These are phyloP conservation scores for Pyrenophora graminea DNA, from an alignment of 2,329 filamentous ascomycete genomes.

Conservation along the genomic window DNA sequence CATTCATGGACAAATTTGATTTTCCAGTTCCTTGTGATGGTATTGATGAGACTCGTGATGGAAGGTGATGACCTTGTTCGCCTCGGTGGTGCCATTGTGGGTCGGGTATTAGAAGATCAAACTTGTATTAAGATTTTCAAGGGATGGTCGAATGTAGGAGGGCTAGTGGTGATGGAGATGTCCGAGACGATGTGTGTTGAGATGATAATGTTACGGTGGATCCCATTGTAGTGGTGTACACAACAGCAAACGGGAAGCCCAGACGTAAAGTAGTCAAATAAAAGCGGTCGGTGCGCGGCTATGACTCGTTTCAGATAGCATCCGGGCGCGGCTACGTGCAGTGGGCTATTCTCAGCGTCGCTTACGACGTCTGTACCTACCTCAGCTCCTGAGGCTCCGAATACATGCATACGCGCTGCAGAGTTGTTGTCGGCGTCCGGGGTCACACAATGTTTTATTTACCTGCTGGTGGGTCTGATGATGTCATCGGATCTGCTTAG, in stretches of 20 bases:
- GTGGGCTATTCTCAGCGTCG: neutral
- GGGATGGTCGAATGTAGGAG: neutral
- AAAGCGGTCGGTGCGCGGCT: conserved; percentile 11
- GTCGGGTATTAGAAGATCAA: neutral
- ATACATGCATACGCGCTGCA: neutral
- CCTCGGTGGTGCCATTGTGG: conserved; percentile 4
- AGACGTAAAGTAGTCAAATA: conserved; percentile 3
- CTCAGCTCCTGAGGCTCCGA: neutral
- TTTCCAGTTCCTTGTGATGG: conserved; percentile 9
- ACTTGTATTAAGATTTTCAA: too few relatives aligned
- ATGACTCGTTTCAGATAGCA: conserved; percentile 6
- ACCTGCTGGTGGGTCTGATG: conserved; percentile 2
- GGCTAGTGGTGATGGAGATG: too few relatives aligned
- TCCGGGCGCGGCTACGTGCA: conserved; percentile 1
- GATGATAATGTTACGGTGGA: neutral
- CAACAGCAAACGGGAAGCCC: neutral
- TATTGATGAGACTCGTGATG: neutral
- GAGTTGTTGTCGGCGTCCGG: neutral
- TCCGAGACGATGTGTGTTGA: neutral
- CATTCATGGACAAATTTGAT: conserved; percentile 1
- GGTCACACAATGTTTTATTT: neutral
- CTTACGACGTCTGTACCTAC: neutral
- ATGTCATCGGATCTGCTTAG: conserved; percentile 9
- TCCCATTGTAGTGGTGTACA: conserved; percentile 7
- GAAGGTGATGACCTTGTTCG: neutral